phyloP scores from a whole-genome alignment of 2,329 filamentous ascomycete genomes.

The Shiraia sp. region DNA sequence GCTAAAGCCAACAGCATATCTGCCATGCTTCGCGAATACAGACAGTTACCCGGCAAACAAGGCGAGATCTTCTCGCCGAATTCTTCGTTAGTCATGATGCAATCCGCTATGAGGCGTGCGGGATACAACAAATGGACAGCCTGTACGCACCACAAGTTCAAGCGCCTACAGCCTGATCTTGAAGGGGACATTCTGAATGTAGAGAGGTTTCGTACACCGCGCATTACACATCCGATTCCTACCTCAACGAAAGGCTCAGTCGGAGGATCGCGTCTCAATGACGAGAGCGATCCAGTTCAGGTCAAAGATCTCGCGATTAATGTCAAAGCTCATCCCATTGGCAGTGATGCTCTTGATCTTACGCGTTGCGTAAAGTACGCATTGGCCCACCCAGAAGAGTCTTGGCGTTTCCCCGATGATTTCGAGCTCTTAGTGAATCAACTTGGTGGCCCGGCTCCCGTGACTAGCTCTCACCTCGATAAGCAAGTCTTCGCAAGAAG shows the following conservation, averaged over 20 bases:
- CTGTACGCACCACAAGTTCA: slow-evolving; percentile 8
- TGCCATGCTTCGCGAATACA: slow-evolving; percentile 19
- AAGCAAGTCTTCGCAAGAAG: slow-evolving; percentile 15
- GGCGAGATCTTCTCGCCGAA: slow-evolving; percentile 7
- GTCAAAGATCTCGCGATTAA: slow-evolving; percentile 29
- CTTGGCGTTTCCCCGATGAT: slow-evolving; percentile 31
- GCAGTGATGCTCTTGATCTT: slow-evolving; percentile 33
- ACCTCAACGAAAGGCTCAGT: neutral
- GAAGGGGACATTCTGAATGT: slow-evolving; percentile 17
- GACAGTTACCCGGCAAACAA: slow-evolving; percentile 4
- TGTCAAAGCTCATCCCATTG: slow-evolving; percentile 26
- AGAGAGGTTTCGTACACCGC: slow-evolving; percentile 21
- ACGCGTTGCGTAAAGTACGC: slow-evolving; percentile 29
- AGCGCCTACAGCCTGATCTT: slow-evolving; percentile 3
- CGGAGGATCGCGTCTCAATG: slow-evolving; percentile 1
- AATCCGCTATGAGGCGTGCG: slow-evolving; percentile 23
- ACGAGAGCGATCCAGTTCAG: slow-evolving; percentile 9
- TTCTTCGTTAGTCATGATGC: slow-evolving; percentile 24
- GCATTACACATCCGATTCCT: slow-evolving; percentile 16
- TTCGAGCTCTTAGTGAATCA: slow-evolving; percentile 21
- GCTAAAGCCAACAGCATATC: slow-evolving; percentile 11
- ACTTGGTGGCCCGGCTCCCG: slow-evolving; percentile 15
- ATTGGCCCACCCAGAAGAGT: slow-evolving; percentile 20
- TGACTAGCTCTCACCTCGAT: slow-evolving; percentile 22
- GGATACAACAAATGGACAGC: slow-evolving; percentile 17